phyloP scores from a whole-genome alignment of 176 grass and related monocot species.

The Stipa capillata region DNA sequence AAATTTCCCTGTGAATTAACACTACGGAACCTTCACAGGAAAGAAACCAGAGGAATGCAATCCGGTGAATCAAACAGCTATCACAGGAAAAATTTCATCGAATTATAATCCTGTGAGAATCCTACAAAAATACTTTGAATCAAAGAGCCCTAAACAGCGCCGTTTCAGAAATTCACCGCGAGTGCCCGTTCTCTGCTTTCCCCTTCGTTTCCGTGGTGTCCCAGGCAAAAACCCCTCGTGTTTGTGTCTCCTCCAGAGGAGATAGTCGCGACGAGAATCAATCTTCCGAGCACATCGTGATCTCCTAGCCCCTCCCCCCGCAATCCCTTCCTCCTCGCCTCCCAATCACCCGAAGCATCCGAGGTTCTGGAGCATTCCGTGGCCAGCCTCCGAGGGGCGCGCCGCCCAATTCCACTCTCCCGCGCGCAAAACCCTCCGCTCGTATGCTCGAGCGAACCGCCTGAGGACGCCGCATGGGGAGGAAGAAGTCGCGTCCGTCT shows the following conservation, averaged over 20 bases:
- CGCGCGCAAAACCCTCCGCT: background rate
- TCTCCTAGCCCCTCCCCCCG: background rate
- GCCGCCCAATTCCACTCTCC: constrained; percentile 3
- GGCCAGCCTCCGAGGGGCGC: background rate
- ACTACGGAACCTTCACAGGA: no score
- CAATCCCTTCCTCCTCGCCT: background rate
- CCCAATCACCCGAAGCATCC: background rate
- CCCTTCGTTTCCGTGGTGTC: no score
- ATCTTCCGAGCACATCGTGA: background rate
- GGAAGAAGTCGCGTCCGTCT: constrained; percentile 61
- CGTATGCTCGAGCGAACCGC: background rate
- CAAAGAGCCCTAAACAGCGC: no score
- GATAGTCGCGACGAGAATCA: background rate
- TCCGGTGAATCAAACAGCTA: no score
- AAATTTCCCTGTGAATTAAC: no score
- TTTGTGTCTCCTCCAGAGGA: background rate
- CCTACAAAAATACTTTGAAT: no score
- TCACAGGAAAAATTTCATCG: no score
- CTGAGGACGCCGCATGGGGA: constrained; percentile 44
- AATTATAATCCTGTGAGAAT: no score
- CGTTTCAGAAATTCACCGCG: no score
- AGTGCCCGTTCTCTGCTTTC: no score
- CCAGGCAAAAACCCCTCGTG: background rate
- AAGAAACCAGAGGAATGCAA: no score
- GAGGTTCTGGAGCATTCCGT: background rate